Evolutionary conservation across 176 grass and related monocot genomes (phyloP).

Genomic region (Stipa capillata): DNA sequence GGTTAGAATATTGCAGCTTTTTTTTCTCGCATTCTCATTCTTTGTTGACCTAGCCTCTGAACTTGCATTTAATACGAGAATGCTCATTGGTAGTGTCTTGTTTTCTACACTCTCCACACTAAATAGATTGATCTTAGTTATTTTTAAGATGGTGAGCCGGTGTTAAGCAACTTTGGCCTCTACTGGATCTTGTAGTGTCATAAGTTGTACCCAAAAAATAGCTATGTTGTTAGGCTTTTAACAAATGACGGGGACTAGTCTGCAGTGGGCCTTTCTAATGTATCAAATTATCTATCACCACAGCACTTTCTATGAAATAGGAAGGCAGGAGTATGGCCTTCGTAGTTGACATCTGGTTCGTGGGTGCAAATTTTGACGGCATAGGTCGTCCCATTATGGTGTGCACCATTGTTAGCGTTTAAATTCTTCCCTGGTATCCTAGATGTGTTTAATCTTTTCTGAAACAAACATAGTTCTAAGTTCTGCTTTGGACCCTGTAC

Average conservation of each 20-base stretch:
- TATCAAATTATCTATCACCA: not conserved
- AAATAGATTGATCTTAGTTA: not conserved
- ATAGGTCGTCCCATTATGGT: not conserved
- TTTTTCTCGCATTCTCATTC: not conserved
- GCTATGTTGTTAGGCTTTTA: not conserved
- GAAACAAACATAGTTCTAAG: not conserved
- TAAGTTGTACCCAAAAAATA: not conserved
- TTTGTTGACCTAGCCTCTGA: not conserved
- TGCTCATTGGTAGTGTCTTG: not conserved
- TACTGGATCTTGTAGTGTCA: not conserved
- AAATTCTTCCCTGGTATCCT: not conserved
- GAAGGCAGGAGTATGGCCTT: not conserved
- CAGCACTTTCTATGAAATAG: not conserved
- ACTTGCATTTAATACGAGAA: not conserved
- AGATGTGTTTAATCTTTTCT: not conserved
- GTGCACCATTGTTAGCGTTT: not conserved
- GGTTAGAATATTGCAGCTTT: conserved; percentile 36
- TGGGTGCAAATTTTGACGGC: not conserved
- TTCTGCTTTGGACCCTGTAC: not conserved
- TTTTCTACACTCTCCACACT: not conserved
- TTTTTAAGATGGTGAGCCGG: not conserved
- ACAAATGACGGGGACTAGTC: not conserved
- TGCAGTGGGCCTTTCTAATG: not conserved
- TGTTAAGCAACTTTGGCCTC: not conserved
- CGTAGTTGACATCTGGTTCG: not conserved